phyloP scores from a whole-genome alignment of 441 rosid species.

The Brassica hybrid region DNA sequence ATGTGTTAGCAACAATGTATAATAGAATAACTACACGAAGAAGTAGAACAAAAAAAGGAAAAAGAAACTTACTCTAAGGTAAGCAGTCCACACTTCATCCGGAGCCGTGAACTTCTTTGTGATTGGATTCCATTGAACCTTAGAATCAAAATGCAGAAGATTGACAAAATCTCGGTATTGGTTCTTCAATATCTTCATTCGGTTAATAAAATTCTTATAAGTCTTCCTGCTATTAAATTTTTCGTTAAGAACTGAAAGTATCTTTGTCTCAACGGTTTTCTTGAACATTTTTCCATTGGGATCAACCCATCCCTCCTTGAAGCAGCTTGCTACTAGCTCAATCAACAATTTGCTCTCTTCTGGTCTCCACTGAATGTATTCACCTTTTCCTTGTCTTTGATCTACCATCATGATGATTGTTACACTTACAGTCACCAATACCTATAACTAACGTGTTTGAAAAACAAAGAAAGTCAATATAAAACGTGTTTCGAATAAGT shows the following conservation, averaged over 20 bases:
- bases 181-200: conserved; percentile 18
- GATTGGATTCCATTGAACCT: conserved; percentile 7
- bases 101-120: conserved; percentile 13
- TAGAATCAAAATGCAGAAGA: conserved; percentile 16
- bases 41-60: background rate
- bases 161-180: conserved; percentile 21
- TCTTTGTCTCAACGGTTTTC: conserved; percentile 13
- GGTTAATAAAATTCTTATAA: conserved; percentile 7
- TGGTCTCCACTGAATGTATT: conserved; percentile 26
- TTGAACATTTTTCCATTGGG: conserved; percentile 15
- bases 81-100: conserved; percentile 10
- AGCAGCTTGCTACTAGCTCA: conserved; percentile 1
- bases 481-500: background rate
- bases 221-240: conserved; percentile 16
- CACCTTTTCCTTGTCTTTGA: conserved; percentile 12
- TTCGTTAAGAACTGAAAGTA: conserved; percentile 14
- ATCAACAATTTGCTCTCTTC: conserved; percentile 25
- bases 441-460: background rate
- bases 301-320: conserved; percentile 6
- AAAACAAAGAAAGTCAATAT: background rate
- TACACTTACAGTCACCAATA: background rate
- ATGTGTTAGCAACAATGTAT: background rate
- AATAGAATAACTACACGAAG: background rate
- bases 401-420: background rate
- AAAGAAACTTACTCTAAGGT: background rate